Percentiles rank a stretch among this genome's conserved stretches.
Evolutionary conservation across 2,329 filamentous ascomycete species (phyloP).

Genomic region (Talaromyces albobiverticillius): DNA sequence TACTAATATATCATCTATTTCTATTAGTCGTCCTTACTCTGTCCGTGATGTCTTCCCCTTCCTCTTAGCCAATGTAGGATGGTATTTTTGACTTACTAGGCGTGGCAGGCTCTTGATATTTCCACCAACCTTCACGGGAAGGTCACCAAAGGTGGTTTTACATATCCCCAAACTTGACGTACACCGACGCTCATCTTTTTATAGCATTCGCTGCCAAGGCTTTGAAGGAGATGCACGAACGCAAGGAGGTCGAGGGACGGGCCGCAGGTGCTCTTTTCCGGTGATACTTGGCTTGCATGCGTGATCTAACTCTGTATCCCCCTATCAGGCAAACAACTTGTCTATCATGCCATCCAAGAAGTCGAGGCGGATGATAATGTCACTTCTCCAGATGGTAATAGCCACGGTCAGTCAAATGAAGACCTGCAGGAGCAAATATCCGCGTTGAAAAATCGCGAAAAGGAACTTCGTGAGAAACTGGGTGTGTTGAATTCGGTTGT

Average conservation of each 20-base stretch:
- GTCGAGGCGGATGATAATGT: slow-evolving; percentile 45
- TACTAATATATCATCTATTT: neutral
- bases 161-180: neutral
- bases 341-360: slow-evolving; percentile 58
- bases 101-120: slow-evolving; percentile 52
- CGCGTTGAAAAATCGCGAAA: slow-evolving; percentile 45
- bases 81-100: neutral
- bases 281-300: neutral
- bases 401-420: slow-evolving; percentile 48
- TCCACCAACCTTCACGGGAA: slow-evolving; percentile 61
- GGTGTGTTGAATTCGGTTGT: slow-evolving; percentile 47
- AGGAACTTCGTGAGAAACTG: slow-evolving; percentile 48
- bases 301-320: neutral
- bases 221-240: slow-evolving; percentile 62
- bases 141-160: slow-evolving; percentile 51
- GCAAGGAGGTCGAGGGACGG: slow-evolving; percentile 57
- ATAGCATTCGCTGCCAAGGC: slow-evolving; percentile 57
- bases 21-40: slow-evolving; percentile 52
- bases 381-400: slow-evolving; percentile 47
- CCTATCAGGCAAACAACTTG: slow-evolving; percentile 56
- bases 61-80: neutral
- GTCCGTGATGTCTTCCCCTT: slow-evolving; percentile 28
- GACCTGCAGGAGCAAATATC: slow-evolving; percentile 45
- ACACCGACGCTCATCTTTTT: slow-evolving; percentile 1
- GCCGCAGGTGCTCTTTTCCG: slow-evolving; percentile 43